Evolutionary conservation across 345 rosid species (phyloP).

Genomic region (Salix dunnii): DNA sequence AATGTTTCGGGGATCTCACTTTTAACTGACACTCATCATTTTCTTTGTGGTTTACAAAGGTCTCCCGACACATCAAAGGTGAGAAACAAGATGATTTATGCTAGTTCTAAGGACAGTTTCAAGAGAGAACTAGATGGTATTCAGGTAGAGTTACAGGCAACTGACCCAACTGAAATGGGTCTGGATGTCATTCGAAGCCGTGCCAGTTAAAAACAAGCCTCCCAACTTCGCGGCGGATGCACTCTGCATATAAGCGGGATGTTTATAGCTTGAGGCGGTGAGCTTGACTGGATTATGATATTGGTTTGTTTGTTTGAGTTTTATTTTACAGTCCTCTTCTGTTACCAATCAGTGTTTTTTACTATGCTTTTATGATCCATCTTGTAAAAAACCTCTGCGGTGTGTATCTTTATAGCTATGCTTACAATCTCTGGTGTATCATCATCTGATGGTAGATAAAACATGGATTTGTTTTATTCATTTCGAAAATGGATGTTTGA

Average conservation of each 20-base stretch:
- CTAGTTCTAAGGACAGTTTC: slow-evolving; percentile 39
- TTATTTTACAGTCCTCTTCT: not conserved
- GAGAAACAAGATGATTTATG: slow-evolving; percentile 41
- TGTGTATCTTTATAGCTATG: slow-evolving; percentile 1
- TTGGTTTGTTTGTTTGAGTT: slow-evolving; percentile 16
- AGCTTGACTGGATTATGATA: slow-evolving; percentile 19
- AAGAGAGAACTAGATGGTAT: slow-evolving; percentile 40
- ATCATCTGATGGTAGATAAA: slow-evolving; percentile 13
- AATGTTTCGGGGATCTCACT: not conserved
- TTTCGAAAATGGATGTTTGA: not conserved
- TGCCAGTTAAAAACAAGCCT: not conserved
- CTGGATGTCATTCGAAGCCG: slow-evolving; percentile 39
- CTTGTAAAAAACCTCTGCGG: slow-evolving; percentile 3
- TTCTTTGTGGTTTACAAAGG: slow-evolving; percentile 15
- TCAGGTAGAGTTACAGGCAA: slow-evolving; percentile 36
- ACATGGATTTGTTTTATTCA: not conserved
- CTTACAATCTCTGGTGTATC: slow-evolving; percentile 8
- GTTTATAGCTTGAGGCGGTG: slow-evolving; percentile 24
- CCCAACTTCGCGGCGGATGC: not conserved
- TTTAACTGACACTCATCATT: not conserved
- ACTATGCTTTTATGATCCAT: not conserved
- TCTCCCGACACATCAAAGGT: slow-evolving; percentile 36
- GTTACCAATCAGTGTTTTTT: not conserved
- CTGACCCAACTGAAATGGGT: slow-evolving; percentile 41
- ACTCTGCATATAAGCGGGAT: slow-evolving; percentile 19